Evolutionary conservation across 805 yeast genomes (phyloP), one percentile per base, ranked within the genome.

Genomic region (Cyberlindnera meyerae): DNA sequence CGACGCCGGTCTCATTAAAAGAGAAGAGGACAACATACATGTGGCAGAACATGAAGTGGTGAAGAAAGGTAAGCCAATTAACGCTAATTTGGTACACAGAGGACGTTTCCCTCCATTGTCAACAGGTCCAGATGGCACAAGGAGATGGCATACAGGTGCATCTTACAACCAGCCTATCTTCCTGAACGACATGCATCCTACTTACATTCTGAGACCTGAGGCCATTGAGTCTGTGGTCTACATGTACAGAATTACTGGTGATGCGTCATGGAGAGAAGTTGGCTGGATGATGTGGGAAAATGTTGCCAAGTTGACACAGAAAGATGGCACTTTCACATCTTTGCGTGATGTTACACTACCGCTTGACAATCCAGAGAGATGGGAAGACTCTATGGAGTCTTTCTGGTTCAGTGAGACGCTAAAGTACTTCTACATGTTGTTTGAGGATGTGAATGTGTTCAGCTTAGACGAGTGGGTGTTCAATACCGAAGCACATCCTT

Each of bases 401-500:
- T 70, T 68, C 50, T 78, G 80, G 75, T 63, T 73, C 52, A 71
- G 78, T 7, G 79, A 75, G 50, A 76, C 81, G 20, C 58, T 77
- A 44, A 77, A 77, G 52, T 77, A 75, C 46, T 70, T 68, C 33
- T 74, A 69, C 45, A 52, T 75, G 37, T 51, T 75, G 36, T 73
- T 73, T 45, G 65, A 68, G 30, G 72, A 68, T 24, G 55, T 65
- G 11, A 51, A 59, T 8, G 55, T 62, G 12, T 60, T 66, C 53
- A 65, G 70, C 29, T 54, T 74, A 40, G 78, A 75, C 46, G 74
- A 76, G 26, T 75, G 66, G 54, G 73, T 79, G 1, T 68, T 70
- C 45, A 78, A 79, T 35, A 71, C 80, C 2, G 79, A 77, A 43
- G 85, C 83, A 0, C 86, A 79, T 54, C 75, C 82, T 2, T 60